These are phyloP conservation scores for Teratosphaeriaceae sp. DNA, from an alignment of 2,329 filamentous ascomycete genomes.

Conservation along the genomic window DNA sequence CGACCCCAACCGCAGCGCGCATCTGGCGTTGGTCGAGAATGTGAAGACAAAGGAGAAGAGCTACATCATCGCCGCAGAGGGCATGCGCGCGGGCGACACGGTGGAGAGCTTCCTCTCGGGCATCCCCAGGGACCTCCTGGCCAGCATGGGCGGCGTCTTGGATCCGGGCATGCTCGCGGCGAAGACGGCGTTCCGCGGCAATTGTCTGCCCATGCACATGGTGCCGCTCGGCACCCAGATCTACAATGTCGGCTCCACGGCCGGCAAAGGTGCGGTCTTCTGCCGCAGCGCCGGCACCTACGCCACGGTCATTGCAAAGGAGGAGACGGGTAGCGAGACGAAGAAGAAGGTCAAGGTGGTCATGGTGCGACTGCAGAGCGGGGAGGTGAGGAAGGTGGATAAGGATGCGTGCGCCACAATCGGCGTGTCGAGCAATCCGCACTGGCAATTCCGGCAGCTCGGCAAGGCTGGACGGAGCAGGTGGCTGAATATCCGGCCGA, in stretches of 20 bases:
- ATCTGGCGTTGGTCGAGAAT: slow-evolving; percentile 80
- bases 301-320: slow-evolving; percentile 81
- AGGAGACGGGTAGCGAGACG: slow-evolving; percentile 52
- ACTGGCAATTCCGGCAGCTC: slow-evolving; percentile 82
- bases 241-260: slow-evolving; percentile 76
- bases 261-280: slow-evolving; percentile 72
- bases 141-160: slow-evolving; percentile 84
- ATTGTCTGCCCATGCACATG: slow-evolving; percentile 93
- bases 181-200: slow-evolving; percentile 88
- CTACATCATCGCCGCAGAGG: slow-evolving; percentile 94
- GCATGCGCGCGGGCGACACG: slow-evolving; percentile 82
- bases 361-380: slow-evolving; percentile 80
- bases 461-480: slow-evolving; percentile 92
- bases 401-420: slow-evolving; percentile 93
- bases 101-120: slow-evolving; percentile 89
- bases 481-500: slow-evolving; percentile 91
- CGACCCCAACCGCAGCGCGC: slow-evolving; percentile 85
- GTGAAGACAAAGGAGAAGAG: slow-evolving; percentile 67
- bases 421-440: slow-evolving; percentile 86
- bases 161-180: slow-evolving; percentile 95
- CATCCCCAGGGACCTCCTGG: slow-evolving; percentile 78
- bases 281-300: slow-evolving; percentile 93
- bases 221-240: slow-evolving; percentile 90
- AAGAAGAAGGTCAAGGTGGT: slow-evolving; percentile 67
- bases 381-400: slow-evolving; percentile 82